A percentile compares a stretch with the other conserved stretches of the same genome.
Conservation (phyloP, 768 basidiomycete species). For the Cystobasidiopsis lactophilus region DNA sequence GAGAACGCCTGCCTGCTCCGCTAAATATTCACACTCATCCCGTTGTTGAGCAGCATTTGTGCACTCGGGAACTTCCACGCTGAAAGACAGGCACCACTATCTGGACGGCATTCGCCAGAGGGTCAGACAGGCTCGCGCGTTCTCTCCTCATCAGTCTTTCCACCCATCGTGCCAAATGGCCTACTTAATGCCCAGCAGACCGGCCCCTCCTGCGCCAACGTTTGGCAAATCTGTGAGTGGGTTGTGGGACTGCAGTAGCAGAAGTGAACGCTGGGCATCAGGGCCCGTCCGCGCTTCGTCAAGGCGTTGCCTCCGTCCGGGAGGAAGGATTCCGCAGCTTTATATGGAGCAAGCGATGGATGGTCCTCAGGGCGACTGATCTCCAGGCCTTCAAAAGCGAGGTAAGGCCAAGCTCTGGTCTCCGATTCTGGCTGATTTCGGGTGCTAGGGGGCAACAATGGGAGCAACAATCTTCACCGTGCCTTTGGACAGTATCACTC, state of each 20-base stretch:
- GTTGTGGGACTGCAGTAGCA: neutral
- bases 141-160: too few relatives aligned
- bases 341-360: slow-evolving; percentile 77
- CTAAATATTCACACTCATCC: too few relatives aligned
- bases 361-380: slow-evolving; percentile 57
- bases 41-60: too few relatives aligned
- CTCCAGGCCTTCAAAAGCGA: slow-evolving; percentile 76
- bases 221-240: neutral
- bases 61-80: too few relatives aligned
- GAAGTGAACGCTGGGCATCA: neutral
- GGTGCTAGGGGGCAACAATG: neutral
- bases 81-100: too few relatives aligned
- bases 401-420: slow-evolving; percentile 31
- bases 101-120: too few relatives aligned
- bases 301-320: slow-evolving; percentile 64
- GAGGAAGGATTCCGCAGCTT: slow-evolving; percentile 83
- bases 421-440: neutral
- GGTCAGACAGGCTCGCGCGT: too few relatives aligned
- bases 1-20: too few relatives aligned
- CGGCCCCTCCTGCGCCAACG: slow-evolving; percentile 9
- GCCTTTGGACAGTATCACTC: slow-evolving; percentile 50
- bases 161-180: too few relatives aligned
- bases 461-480: slow-evolving; percentile 23
- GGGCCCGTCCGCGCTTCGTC: slow-evolving; percentile 33
- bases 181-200: slow-evolving; percentile 4